A percentile compares a stretch with the other conserved stretches of the same genome.
Conservation (phyloP, 495 filamentous ascomycete species). For the Viridothelium virens region DNA sequence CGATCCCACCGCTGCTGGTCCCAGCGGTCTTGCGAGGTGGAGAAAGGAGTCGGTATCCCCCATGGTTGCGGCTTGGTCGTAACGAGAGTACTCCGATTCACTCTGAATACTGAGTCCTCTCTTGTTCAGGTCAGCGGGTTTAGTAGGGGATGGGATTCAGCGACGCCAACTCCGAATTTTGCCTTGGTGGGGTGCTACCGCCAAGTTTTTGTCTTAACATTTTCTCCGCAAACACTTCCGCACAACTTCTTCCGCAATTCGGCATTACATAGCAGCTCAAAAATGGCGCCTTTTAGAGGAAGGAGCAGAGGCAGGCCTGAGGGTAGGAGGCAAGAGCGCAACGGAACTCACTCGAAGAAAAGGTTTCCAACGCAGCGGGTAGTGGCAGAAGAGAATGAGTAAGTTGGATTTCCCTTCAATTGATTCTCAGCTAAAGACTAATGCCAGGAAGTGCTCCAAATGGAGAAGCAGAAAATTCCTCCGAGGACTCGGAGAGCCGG, state of each 20-base stretch:
- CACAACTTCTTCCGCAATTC: neutral
- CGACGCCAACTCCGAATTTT: neutral
- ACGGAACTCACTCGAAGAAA: neutral
- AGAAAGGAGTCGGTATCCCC: slow-evolving; percentile 78
- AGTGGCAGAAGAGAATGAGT: slow-evolving; percentile 16
- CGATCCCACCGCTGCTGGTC: slow-evolving; percentile 65
- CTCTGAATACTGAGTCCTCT: neutral
- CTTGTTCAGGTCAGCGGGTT: neutral
- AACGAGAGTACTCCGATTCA: neutral
- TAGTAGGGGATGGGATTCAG: neutral
- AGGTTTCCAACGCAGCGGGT: neutral
- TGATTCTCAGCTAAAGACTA: slow-evolving; percentile 2
- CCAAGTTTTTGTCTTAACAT: neutral
- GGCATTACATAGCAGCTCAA: neutral
- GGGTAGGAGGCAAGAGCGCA: neutral
- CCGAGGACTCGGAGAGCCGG: slow-evolving; percentile 20
- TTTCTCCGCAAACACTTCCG: slow-evolving; percentile 5
- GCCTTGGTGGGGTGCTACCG: slow-evolving; percentile 5
- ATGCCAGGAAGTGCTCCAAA: neutral
- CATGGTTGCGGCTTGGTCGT: slow-evolving; percentile 52
- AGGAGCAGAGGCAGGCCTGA: neutral
- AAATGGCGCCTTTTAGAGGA: neutral
- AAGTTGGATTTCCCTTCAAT: slow-evolving; percentile 3
- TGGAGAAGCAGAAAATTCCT: neutral
- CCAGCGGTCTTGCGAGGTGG: slow-evolving; percentile 87